Evolutionary conservation across 1,284 basidiomycete genomes (phyloP).

Genomic region (Neolentinus lepideus): DNA sequence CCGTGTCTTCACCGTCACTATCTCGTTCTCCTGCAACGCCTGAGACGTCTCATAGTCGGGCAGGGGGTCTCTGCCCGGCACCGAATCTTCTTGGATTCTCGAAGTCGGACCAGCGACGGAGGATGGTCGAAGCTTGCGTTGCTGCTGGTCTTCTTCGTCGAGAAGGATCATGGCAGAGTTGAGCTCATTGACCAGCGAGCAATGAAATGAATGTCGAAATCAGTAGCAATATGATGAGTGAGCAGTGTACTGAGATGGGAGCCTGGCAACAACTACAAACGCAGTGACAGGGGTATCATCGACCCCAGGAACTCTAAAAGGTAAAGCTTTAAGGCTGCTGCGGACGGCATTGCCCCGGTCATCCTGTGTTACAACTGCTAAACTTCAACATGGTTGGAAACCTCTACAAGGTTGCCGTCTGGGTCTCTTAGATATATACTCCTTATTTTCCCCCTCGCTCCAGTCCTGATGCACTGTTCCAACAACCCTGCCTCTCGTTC

Average conservation of each 20-base stretch:
- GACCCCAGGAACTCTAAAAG: no score
- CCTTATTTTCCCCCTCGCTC: no score
- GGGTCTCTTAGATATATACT: no score
- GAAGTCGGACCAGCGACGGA: conserved; percentile 1
- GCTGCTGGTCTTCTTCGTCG: conserved; percentile 3
- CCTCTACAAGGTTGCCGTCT: no score
- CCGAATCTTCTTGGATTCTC: neutral
- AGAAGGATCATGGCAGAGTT: conserved; percentile 1
- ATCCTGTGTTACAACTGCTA: no score
- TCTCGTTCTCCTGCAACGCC: neutral
- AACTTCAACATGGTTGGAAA: no score
- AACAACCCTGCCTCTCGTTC: no score
- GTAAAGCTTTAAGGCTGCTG: no score
- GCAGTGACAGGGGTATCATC: no score
- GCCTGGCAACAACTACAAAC: no score
- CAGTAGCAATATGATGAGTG: neutral
- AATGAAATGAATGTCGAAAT: neutral
- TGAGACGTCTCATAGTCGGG: conserved; percentile 2
- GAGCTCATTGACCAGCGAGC: neutral
- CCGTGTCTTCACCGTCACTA: neutral
- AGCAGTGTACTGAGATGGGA: neutral
- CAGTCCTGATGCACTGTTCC: no score
- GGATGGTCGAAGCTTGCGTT: neutral
- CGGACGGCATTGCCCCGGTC: no score
- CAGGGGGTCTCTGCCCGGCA: neutral